phyloP scores from a whole-genome alignment of 352 stramenopile genomes.

The Globisporangium radiosum region DNA sequence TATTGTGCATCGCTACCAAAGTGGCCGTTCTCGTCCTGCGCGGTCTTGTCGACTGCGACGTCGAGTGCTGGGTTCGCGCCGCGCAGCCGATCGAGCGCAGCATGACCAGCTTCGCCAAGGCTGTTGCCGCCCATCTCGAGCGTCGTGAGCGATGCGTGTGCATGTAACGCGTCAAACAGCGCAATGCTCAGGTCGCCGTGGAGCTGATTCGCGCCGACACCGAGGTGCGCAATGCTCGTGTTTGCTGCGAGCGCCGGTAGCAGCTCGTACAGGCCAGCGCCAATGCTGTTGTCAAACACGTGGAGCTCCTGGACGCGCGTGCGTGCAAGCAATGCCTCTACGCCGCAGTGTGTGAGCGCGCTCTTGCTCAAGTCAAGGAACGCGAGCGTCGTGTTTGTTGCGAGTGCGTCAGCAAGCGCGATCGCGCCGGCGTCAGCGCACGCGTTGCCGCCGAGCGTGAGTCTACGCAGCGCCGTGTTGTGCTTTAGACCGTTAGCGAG shows the following conservation, averaged over 20 bases:
- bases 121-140: constrained; percentile 84
- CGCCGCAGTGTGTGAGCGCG: constrained; percentile 35
- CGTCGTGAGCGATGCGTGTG: constrained; percentile 59
- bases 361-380: constrained; percentile 73
- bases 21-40: constrained; percentile 57
- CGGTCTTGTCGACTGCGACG: constrained; percentile 77
- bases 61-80: constrained; percentile 50
- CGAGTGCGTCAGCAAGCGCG: constrained; percentile 28
- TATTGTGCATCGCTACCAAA: constrained; percentile 29
- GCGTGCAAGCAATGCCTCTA: constrained; percentile 38
- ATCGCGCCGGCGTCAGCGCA: constrained; percentile 40
- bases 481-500: constrained; percentile 34
- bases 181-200: constrained; percentile 49
- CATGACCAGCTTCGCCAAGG: constrained; percentile 55
- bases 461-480: constrained; percentile 38
- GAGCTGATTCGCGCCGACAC: constrained; percentile 64
- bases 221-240: constrained; percentile 47
- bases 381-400: constrained; percentile 29
- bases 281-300: constrained; percentile 75
- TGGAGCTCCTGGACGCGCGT: constrained; percentile 48
- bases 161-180: constrained; percentile 62
- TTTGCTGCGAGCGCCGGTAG: constrained; percentile 49
- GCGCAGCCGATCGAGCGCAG: constrained; percentile 54
- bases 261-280: constrained; percentile 35
- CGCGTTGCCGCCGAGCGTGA: constrained; percentile 61